Evolutionary conservation across 2,329 filamentous ascomycete species (phyloP).

Genomic region (Xylaria sp.): DNA sequence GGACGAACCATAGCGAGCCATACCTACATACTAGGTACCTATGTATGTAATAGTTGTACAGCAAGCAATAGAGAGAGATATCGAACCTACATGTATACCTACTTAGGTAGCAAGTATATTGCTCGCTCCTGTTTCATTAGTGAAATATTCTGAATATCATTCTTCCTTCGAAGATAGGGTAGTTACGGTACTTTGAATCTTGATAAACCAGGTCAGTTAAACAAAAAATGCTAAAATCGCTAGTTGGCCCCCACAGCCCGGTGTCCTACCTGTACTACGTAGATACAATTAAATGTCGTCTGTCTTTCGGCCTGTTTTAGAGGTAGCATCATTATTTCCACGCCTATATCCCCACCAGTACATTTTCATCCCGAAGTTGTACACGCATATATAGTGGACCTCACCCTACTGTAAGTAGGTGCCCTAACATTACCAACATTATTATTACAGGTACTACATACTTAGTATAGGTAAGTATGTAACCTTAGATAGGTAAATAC

Average conservation of each 20-base stretch:
- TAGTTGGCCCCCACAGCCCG: constrained; percentile 21
- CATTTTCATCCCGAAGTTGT: neutral
- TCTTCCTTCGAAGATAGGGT: neutral
- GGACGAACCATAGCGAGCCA: neutral
- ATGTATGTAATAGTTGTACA: too few species aligned
- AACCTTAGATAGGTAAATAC: too few species aligned
- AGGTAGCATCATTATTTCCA: neutral
- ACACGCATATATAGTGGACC: neutral
- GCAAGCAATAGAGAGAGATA: neutral
- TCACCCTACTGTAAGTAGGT: neutral
- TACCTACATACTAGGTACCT: too few species aligned
- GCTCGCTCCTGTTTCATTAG: too few species aligned
- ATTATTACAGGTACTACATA: too few species aligned
- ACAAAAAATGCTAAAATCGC: constrained; percentile 6
- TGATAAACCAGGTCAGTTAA: neutral
- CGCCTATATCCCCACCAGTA: neutral
- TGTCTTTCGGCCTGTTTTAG: too few species aligned
- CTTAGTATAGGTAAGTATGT: too few species aligned
- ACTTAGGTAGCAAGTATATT: too few species aligned
- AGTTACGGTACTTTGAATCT: neutral
- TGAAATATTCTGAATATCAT: neutral
- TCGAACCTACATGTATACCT: too few species aligned
- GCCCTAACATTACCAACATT: neutral
- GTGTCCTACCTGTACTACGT: neutral
- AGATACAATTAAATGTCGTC: too few species aligned